Evolutionary conservation across 179 eudicot species (phyloP), one percentile per base, ranked within the genome.

Genomic region (Heliamphora pulchella): DNA sequence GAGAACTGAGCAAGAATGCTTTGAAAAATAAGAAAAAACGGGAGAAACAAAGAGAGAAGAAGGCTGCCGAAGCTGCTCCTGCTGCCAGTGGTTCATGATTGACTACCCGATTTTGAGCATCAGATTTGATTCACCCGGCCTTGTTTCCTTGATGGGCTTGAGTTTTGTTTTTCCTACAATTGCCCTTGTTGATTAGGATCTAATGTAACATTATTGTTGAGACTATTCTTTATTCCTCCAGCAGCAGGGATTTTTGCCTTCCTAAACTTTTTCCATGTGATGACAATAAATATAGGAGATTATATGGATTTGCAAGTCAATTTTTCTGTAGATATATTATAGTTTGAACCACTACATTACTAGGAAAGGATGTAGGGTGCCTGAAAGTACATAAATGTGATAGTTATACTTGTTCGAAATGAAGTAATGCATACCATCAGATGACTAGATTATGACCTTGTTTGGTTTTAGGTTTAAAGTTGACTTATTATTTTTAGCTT

Each of bases 11-110:
- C 92, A 95, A 95, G 86, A 91, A 86, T 66, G 97, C 97, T 0
- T 77, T 93, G 89, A 95, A 76, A 79, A 95, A 95, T 88, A 95
- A 91, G 97, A 95, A 95, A 71, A 95, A 92, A 69, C 87, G 98
- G 82, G 98, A 93, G 84, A 95, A 95, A 80, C 94, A 91, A 71
- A 89, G 88, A 80, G 97, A 93, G 93, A 95, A 95, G 86, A 95
- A 95, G 84, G 93, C 92, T 75, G 89, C 92, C 0, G 98, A 93
- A 81, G 94, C 77, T 61, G 83, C 90, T 82, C 93, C 77, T 61
- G 83, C 90, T 82, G 81, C 83, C 18, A 59, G 72, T 9, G 83
- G 77, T 86, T 78, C 88, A 39, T 86, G 80, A 86, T 80, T 10
- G 17, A 70, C 17, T 44, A 39, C 50, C 7, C 31, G 31, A 31